Conservation (phyloP, 78 protist species). For the Monosiga brevicollis region DNA sequence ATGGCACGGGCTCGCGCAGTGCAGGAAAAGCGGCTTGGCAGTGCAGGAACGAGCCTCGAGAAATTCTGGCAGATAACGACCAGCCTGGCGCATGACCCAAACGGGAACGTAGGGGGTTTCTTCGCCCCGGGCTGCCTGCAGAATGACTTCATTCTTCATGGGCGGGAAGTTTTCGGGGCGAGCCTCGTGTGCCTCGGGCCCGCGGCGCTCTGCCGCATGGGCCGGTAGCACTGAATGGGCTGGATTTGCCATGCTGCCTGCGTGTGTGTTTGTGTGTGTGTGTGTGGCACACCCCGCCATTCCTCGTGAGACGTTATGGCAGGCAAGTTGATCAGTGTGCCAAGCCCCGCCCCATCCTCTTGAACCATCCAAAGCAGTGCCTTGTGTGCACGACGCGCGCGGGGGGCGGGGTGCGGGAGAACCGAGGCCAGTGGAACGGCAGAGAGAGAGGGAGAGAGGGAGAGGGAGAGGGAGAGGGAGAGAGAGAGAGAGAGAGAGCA, state of each 20-base stretch:
- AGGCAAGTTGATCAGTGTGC: neutral
- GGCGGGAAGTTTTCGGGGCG: conserved; percentile 20
- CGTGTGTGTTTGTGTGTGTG: too few species aligned
- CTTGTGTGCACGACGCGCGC: too few species aligned
- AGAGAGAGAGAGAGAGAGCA: too few species aligned
- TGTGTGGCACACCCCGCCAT: neutral
- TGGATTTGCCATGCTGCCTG: neutral
- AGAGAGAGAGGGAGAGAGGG: conserved; percentile 7
- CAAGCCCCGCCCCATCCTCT: neutral
- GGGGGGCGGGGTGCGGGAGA: too few species aligned
- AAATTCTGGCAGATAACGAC: conserved; percentile 76
- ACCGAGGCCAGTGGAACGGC: too few species aligned
- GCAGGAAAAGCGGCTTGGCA: neutral
- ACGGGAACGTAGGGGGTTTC: conserved; percentile 62
- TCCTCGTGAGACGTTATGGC: neutral
- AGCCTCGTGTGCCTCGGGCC: neutral
- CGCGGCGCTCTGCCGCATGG: neutral
- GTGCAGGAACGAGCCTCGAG: too few species aligned
- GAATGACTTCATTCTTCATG: conserved; percentile 49
- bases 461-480: conserved; percentile 5
- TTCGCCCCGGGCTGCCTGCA: conserved; percentile 72
- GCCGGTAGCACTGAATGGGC: neutral
- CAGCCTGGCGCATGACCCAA: conserved; percentile 95
- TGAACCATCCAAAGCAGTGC: too few species aligned
- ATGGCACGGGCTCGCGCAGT: neutral